phyloP scores from a whole-genome alignment of 2,329 filamentous ascomycete species.

The Fusarium brachygibbosum region DNA sequence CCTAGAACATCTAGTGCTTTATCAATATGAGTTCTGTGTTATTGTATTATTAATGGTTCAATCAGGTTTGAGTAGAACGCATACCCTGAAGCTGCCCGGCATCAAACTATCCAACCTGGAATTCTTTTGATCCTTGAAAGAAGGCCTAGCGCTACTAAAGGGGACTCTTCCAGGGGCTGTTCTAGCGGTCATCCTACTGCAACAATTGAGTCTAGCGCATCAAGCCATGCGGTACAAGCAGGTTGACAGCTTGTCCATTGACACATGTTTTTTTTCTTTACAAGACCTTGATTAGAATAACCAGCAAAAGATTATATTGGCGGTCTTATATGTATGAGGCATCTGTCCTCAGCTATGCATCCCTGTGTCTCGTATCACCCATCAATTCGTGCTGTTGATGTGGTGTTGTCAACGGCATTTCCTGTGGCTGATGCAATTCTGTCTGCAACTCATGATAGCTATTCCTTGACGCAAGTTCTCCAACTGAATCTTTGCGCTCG shows the following conservation, averaged over 20 bases:
- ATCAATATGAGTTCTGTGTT: too few relatives aligned
- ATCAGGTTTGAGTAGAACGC: too few relatives aligned
- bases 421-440: conserved; percentile 11
- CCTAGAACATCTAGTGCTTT: too few relatives aligned
- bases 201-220: neutral
- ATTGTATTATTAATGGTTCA: too few relatives aligned
- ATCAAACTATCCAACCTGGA: too few relatives aligned
- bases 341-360: neutral
- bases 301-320: neutral
- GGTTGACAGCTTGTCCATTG: neutral
- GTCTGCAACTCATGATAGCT: conserved; percentile 27
- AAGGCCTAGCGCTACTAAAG: neutral
- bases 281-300: neutral
- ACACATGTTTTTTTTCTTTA: neutral
- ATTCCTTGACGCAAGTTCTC: conserved; percentile 7
- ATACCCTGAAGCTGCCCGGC: too few relatives aligned
- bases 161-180: too few relatives aligned
- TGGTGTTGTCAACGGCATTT: conserved; percentile 3
- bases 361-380: conserved; percentile 17
- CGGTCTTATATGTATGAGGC: too few relatives aligned
- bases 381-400: conserved; percentile 20
- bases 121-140: neutral
- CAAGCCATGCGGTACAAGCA: neutral
- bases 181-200: neutral
- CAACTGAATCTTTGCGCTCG: neutral